Evolutionary conservation across 495 filamentous ascomycete genomes (phyloP), one percentile per base, ranked within the genome.

Genomic region (Talaromyces wortmannii): DNA sequence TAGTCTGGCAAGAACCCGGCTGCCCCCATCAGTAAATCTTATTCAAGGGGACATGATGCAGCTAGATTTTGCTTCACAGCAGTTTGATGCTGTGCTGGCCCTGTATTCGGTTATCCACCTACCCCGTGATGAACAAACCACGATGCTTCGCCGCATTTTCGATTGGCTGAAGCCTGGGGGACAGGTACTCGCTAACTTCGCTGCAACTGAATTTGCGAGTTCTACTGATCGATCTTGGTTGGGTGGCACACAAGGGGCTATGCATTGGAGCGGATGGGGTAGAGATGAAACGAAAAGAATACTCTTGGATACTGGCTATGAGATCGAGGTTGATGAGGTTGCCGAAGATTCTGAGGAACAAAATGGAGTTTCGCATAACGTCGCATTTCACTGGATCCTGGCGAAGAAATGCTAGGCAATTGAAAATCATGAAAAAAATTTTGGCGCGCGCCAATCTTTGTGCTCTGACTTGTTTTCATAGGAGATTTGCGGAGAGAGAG

Each of bases 81-180:
- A 55, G 4, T 72, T 78, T 52, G 61, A 70, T 50, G 74, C 73
- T 1, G 73, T 78, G 2, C 36, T 75, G 10, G 71, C 56, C 0
- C 64, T 79, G 55, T 77, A 75, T 51, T 69, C 71, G 5, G 63
- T 78, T 32, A 67, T 78, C 48, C 77, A 78, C 56, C 62, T 78
- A 1, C 74, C 74, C 5, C 63, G 74, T 5, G 55, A 57, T 4
- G 72, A 79, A 54, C 74, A 77, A 45, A 55, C 23, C 2, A 51
- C 52, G 3, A 58, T 77, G 32, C 56, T 79, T 10, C 6, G 13
- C 8, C 61, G 66, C 30, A 70, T 76, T 33, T 52, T 31, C 10
- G 17, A 7, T 3, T 78, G 76, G 76, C 53, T 79, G 46, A 74
- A 70, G 52, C 63, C 67, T 11, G 71, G 70, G 0, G 75, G 75